phyloP scores from a whole-genome alignment of 805 yeast species.

The Torulaspora microellipsoides region DNA sequence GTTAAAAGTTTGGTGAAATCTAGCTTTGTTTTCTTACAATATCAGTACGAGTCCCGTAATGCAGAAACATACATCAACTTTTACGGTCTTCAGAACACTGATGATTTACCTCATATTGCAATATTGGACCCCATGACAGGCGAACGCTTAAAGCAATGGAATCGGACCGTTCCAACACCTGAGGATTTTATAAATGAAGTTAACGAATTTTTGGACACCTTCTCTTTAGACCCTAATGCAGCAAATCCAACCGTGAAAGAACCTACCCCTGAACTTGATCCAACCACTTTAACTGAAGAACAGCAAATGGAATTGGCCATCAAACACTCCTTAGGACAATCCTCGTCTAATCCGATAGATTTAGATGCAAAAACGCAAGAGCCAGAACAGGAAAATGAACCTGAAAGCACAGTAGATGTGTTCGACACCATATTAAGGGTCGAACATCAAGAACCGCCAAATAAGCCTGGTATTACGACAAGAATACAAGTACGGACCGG shows the following conservation, averaged over 20 bases:
- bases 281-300: slow-evolving; percentile 68
- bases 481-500: slow-evolving; percentile 86
- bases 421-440: slow-evolving; percentile 48
- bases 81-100: slow-evolving; percentile 54
- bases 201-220: slow-evolving; percentile 59
- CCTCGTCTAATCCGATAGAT: slow-evolving; percentile 25
- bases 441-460: slow-evolving; percentile 60
- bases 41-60: slow-evolving; percentile 67
- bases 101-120: slow-evolving; percentile 76
- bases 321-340: slow-evolving; percentile 52
- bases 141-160: slow-evolving; percentile 78
- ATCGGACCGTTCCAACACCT: slow-evolving; percentile 54
- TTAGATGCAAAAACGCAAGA: slow-evolving; percentile 20
- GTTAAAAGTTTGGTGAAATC: slow-evolving; percentile 61
- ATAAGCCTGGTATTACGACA: slow-evolving; percentile 51
- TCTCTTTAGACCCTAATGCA: slow-evolving; percentile 58
- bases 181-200: slow-evolving; percentile 63
- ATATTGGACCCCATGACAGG: slow-evolving; percentile 95
- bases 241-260: slow-evolving; percentile 64
- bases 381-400: slow-evolving; percentile 12
- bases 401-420: slow-evolving; percentile 38
- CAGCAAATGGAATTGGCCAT: slow-evolving; percentile 78
- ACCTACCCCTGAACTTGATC: slow-evolving; percentile 53
- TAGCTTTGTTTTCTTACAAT: slow-evolving; percentile 81
- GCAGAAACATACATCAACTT: slow-evolving; percentile 70